These are phyloP conservation scores for Manihot esculenta DNA, from an alignment of 441 rosid species.

Conservation along the genomic window DNA sequence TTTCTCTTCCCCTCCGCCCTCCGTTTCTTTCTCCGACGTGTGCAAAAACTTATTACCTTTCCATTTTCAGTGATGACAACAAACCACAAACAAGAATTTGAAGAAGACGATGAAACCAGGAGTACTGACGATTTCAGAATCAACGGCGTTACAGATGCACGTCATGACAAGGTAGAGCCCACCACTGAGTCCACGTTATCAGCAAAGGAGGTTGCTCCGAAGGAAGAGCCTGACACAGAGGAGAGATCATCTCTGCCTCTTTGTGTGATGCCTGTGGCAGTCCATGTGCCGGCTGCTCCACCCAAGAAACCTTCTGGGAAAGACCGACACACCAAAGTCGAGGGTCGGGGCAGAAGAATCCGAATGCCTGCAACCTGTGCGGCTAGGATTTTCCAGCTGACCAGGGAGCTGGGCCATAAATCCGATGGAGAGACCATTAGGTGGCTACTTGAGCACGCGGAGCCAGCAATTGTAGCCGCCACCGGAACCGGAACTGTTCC, in stretches of 20 bases:
- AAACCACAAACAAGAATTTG: slow-evolving; percentile 37
- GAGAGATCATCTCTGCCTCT: slow-evolving; percentile 13
- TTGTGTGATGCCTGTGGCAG: slow-evolving; percentile 32
- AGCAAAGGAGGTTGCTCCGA: slow-evolving; percentile 28
- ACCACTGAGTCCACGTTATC: neutral
- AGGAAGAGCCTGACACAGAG: slow-evolving; percentile 45
- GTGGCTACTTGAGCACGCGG: slow-evolving; percentile 62
- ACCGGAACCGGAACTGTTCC: slow-evolving; percentile 79
- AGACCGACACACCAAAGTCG: slow-evolving; percentile 82
- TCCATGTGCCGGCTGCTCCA: slow-evolving; percentile 26
- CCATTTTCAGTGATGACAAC: slow-evolving; percentile 35
- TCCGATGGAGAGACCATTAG: slow-evolving; percentile 74
- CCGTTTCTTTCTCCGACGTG: no score
- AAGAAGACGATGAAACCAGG: slow-evolving; percentile 29
- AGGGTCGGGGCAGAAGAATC: slow-evolving; percentile 74
- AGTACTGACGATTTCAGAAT: slow-evolving; percentile 34
- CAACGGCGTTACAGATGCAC: slow-evolving; percentile 27
- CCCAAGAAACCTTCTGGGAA: slow-evolving; percentile 51
- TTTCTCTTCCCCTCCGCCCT: no score
- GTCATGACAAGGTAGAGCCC: neutral
- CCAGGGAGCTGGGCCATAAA: slow-evolving; percentile 65
- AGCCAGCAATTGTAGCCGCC: slow-evolving; percentile 64
- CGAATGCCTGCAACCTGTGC: slow-evolving; percentile 70
- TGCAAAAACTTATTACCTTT: neutral
- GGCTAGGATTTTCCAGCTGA: slow-evolving; percentile 72